Base-by-base conservation (phyloP, 2,329 filamentous ascomycete species). In the Fusarium avenaceum region DNA sequence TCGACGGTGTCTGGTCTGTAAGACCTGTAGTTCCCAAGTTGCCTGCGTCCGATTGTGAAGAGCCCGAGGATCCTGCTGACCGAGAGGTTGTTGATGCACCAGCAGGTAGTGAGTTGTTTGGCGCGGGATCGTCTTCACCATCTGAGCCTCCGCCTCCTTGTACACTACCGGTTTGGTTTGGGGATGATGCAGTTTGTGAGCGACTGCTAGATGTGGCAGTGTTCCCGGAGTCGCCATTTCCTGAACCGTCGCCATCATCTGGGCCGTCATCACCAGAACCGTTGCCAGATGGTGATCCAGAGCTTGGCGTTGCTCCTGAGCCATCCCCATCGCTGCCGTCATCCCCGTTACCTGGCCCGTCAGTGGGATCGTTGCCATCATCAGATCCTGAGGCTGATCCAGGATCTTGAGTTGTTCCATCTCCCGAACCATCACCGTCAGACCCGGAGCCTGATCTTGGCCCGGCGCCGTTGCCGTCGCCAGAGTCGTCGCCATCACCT, bases 101-200 rank as follows among this genome's bases (percentile, higher is more conserved):
- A 2, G 39, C 35, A 1, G 44, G 17, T 3, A 13, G 6, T 4
- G 22, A 9, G 6, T 14, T 20, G 3, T 9, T 63, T 9, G 35
- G 20, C 2, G 14, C 56, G 19, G 49, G 11, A 5, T 9, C 35
- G 1, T 4, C 43, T 1, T 17, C 32, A 1, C 24, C 40, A 0
- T 24, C 55, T 20, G 48, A 42, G 17, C 17, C 46, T 11, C 30
- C 56, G 10, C 24, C 24, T 17, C 59, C 61, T 30, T 64, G 51
- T 3, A 46, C 32, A 2, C 8, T 19, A 13, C 33, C 52, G 13
- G 28, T 64, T 14, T 42, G 30, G 11, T 22, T 52, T 0, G 61
- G 45, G 2, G 40, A n/a, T 4, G 59, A 11, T n/a, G 45, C 3
- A 10, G 45, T 22, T 20, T 28, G 40, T 7, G 51, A 57, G 17